A percentile compares a stretch with the other conserved stretches of the same genome.
Conservation (phyloP, 2,329 filamentous ascomycete genomes). For the Exophiala lecanii-corni region DNA sequence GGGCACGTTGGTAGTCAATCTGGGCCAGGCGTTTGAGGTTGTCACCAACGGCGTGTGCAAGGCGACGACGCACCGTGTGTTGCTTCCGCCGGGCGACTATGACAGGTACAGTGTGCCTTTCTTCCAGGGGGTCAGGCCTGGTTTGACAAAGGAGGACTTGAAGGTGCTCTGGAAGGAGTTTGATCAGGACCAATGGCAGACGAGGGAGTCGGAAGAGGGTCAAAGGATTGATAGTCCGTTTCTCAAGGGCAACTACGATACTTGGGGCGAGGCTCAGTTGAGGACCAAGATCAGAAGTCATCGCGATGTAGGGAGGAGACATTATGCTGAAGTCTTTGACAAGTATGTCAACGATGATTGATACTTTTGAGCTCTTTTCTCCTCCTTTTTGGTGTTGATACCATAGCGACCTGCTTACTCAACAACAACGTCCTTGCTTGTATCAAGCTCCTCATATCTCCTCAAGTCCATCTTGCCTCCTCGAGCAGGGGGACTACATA, state of each 20-base stretch:
- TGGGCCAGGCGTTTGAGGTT: slow-evolving; percentile 42
- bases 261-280: slow-evolving; percentile 53
- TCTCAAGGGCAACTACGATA: slow-evolving; percentile 47
- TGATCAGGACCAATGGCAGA: slow-evolving; percentile 11
- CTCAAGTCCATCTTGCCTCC: slow-evolving; percentile 62
- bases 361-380: too few relatives aligned
- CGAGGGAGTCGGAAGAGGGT: slow-evolving; percentile 35
- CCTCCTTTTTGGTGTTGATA: too few relatives aligned
- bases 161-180: slow-evolving; percentile 40
- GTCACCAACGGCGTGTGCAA: slow-evolving; percentile 42
- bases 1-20: slow-evolving; percentile 45
- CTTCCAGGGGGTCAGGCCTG: slow-evolving; percentile 48
- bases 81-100: slow-evolving; percentile 35
- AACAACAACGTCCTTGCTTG: slow-evolving; percentile 29
- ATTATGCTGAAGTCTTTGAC: slow-evolving; percentile 47
- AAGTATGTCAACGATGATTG: slow-evolving; percentile 42
- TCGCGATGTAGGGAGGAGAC: slow-evolving; percentile 44
- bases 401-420: slow-evolving; percentile 12
- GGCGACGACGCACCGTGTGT: slow-evolving; percentile 40
- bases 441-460: slow-evolving; percentile 63
- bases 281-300: slow-evolving; percentile 53
- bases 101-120: slow-evolving; percentile 42
- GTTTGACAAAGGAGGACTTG: slow-evolving; percentile 42
- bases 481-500: slow-evolving; percentile 61
- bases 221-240: slow-evolving; percentile 47